Conservation (phyloP, 371 early-diverging fungal species). For the Coemansia sp. region DNA sequence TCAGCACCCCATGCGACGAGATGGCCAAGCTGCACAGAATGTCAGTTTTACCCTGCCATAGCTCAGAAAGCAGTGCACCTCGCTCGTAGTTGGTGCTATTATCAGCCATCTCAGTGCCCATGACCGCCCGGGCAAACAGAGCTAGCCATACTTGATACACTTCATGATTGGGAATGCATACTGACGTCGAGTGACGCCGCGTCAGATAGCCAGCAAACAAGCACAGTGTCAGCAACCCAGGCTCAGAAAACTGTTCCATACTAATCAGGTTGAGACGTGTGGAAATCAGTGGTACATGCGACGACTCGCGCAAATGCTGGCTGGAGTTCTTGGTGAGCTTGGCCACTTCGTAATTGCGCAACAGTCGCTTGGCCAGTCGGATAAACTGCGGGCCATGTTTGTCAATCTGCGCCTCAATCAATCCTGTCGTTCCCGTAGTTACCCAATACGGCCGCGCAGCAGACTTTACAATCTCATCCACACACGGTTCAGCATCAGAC, state of each 20-base stretch:
- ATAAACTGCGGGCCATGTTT: constrained; percentile 18
- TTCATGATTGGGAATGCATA: constrained; percentile 30
- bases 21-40: constrained; percentile 9
- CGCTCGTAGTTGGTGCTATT: constrained; percentile 12
- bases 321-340: neutral
- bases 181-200: constrained; percentile 1
- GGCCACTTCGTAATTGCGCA: constrained; percentile 10
- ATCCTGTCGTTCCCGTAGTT: constrained; percentile 17
- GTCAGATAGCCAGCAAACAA: constrained; percentile 36
- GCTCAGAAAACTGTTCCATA: constrained; percentile 13
- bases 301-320: neutral
- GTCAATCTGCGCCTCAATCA: constrained; percentile 30
- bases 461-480: constrained; percentile 4
- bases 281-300: neutral
- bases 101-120: constrained; percentile 23
- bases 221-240: constrained; percentile 19
- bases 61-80: constrained; percentile 14
- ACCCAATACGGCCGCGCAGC: constrained; percentile 26
- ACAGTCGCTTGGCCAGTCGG: constrained; percentile 16
- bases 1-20: constrained; percentile 21
- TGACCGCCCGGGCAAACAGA: constrained; percentile 30
- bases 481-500: neutral
- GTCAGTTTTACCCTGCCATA: constrained; percentile 19
- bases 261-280: neutral
- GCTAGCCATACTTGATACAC: constrained; percentile 24